These are phyloP conservation scores for Barnettozyma pratensis DNA, from an alignment of 805 yeast species.

Conservation along the genomic window DNA sequence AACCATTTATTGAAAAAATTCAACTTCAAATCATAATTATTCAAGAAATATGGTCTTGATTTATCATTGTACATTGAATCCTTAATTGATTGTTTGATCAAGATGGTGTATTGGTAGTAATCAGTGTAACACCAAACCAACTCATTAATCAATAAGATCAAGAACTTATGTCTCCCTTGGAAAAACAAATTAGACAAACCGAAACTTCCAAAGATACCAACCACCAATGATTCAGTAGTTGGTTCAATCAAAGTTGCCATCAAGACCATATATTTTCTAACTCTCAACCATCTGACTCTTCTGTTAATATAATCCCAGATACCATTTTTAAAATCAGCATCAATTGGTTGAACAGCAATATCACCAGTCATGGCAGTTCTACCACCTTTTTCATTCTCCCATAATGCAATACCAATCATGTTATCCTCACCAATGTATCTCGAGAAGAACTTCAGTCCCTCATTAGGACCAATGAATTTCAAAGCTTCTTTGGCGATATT, in stretches of 20 bases:
- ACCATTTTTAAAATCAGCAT: constrained; percentile 31
- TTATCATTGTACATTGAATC: constrained; percentile 11
- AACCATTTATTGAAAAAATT: constrained; percentile 21
- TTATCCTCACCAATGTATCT: constrained; percentile 88
- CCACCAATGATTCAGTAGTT: constrained; percentile 69
- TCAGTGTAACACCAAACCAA: constrained; percentile 62
- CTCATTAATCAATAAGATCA: constrained; percentile 48
- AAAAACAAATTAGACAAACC: constrained; percentile 46
- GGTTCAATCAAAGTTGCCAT: constrained; percentile 85
- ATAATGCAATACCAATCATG: constrained; percentile 82
- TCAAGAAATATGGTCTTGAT: constrained; percentile 28
- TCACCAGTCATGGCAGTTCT: constrained; percentile 78
- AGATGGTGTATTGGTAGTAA: constrained; percentile 47
- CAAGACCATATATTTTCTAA: constrained; percentile 80
- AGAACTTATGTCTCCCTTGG: constrained; percentile 28
- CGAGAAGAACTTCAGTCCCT: constrained; percentile 66
- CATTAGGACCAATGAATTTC: constrained; percentile 21
- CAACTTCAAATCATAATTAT: constrained; percentile 18
- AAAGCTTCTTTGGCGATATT: constrained; percentile 32
- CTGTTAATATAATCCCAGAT: constrained; percentile 57
- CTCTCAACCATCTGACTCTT: constrained; percentile 80
- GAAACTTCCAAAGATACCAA: constrained; percentile 62
- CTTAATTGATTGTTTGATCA: constrained; percentile 29
- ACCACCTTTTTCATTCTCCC: constrained; percentile 65
- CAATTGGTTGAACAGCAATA: constrained; percentile 70